Base-by-base conservation (phyloP, 1,284 basidiomycete species). In the Coriolopsis trogii region DNA sequence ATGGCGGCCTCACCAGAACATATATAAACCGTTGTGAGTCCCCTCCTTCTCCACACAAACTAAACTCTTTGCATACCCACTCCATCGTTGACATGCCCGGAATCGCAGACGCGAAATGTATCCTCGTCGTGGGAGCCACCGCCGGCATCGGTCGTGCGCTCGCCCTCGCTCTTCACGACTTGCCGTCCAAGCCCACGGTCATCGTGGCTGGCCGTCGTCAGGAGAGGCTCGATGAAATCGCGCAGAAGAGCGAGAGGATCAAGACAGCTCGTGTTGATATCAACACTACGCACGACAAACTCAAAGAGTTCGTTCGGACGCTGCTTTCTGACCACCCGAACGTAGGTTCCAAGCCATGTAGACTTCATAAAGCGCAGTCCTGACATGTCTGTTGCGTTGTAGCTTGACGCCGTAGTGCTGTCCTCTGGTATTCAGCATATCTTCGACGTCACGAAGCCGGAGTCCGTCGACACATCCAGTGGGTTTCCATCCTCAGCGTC, bases 91-190 rank as follows among this genome's bases (percentile, higher is more conserved):
- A 16, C 53, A 78, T 77, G 75, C 67, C 74, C 39, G 56, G 56
- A 36, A 80, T 84, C 56, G 71, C 76, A 64, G 72, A 79, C 56
- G 75, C 74, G 49, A 81, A 79, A 66, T 83, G 78, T 54, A 67
- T 86, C 52, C 75, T 87, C 34, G 73, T 87, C 47, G 75, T 83
- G 46, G 84, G 84, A 15, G 83, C 81, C 2, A 85, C 84, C 9
- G 70, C 81, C 33, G 84, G 84, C 26, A 80, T 85, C 16, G 84
- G 85, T 15, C 76, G 81, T 7, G 74, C 77, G 23, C 75, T 87
- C n/a, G 83, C 84, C 6, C 70, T 78, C 10, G 73, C 75, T 16
- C 71, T 84, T 40, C 71, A 76, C 42, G 70, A 68, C 24, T 67
- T 84, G n/a, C n/a, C n/a, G n/a, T n/a, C 74, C 34, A 70, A 74